phyloP scores from a whole-genome alignment of 257 asterid species.

The Primulina tabacum region DNA sequence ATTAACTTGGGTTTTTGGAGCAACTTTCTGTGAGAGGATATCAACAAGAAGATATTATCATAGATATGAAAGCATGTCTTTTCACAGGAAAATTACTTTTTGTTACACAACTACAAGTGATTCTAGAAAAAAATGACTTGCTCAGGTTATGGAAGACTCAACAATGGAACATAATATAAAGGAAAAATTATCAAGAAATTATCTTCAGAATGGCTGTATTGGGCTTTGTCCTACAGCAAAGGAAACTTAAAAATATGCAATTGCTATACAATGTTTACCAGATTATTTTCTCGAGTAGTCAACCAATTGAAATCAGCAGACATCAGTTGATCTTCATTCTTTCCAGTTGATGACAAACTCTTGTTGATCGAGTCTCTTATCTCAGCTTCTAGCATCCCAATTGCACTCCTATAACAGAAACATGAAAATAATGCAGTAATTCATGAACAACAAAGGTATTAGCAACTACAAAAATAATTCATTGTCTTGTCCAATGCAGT shows the following conservation, averaged over 20 bases:
- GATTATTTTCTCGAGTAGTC: slow-evolving; percentile 36
- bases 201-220: not conserved
- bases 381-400: slow-evolving; percentile 81
- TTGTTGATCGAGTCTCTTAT: slow-evolving; percentile 37
- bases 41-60: not conserved
- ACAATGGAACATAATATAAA: slow-evolving; percentile 1
- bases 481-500: slow-evolving; percentile 14
- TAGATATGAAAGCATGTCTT: not conserved
- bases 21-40: not conserved
- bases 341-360: slow-evolving; percentile 32
- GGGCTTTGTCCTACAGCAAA: slow-evolving; percentile 12
- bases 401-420: slow-evolving; percentile 63
- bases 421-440: slow-evolving; percentile 2
- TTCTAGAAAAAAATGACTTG: not conserved
- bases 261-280: slow-evolving; percentile 39
- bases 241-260: not conserved
- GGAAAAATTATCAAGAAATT: not conserved
- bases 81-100: too few relatives aligned
- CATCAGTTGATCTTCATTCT: slow-evolving; percentile 36
- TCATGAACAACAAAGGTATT: slow-evolving; percentile 22
- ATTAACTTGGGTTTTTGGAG: not conserved
- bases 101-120: not conserved
- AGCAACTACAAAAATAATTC: not conserved
- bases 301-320: slow-evolving; percentile 32
- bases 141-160: not conserved